Evolutionary conservation across 305 asterid species (phyloP).

Genomic region (Fraxinus angustifolia): DNA sequence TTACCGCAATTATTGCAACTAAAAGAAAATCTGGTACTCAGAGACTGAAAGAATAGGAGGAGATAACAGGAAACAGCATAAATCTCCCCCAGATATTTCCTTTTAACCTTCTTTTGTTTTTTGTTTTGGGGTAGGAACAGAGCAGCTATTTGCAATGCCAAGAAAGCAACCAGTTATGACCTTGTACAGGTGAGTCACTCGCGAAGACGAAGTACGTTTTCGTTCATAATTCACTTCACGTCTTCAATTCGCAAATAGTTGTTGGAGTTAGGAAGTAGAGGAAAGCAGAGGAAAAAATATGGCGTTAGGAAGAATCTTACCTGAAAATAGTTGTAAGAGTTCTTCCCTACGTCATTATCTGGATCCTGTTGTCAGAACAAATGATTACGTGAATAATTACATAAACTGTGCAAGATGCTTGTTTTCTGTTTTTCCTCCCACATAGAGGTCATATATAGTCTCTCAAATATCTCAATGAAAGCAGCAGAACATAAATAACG

Average conservation of each 20-base stretch:
- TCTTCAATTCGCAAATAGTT: not conserved
- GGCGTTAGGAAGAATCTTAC: slow-evolving; percentile 25
- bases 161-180: not conserved
- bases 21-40: not conserved
- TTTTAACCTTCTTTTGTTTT: not conserved
- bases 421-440: not conserved
- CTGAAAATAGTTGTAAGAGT: slow-evolving; percentile 87
- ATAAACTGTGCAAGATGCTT: not conserved
- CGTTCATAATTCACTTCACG: not conserved
- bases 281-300: not conserved
- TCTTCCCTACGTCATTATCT: slow-evolving; percentile 88
- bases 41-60: not conserved
- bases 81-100: not conserved
- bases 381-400: slow-evolving; percentile 10
- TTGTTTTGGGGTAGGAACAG: not conserved
- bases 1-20: not conserved
- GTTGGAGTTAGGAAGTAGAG: not conserved
- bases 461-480: not conserved
- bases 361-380: slow-evolving; percentile 57
- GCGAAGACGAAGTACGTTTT: not conserved
- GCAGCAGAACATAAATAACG: not conserved
- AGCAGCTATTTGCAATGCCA: not conserved
- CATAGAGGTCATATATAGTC: not conserved
- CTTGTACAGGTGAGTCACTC: not conserved
- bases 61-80: not conserved